Evolutionary conservation across 2,329 filamentous ascomycete genomes (phyloP).

Genomic region (Aurifilum marmelostoma): DNA sequence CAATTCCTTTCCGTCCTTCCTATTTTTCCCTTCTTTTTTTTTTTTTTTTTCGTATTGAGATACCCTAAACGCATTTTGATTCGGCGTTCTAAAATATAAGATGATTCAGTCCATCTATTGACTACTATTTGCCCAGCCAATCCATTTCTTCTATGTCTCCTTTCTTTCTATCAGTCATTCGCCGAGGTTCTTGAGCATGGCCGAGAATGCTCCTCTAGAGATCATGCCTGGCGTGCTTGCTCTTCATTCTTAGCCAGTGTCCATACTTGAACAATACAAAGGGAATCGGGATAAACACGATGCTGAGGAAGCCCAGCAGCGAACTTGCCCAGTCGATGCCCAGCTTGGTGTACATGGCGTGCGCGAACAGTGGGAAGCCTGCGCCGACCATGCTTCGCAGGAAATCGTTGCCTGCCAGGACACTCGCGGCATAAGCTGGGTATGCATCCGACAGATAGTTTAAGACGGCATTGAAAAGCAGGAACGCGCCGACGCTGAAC

Average conservation of each 20-base stretch:
- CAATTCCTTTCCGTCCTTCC: too few species aligned
- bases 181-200: background rate
- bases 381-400: slow-evolving; percentile 21
- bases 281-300: slow-evolving; percentile 34
- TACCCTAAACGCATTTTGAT: slow-evolving; percentile 20
- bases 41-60: slow-evolving; percentile 1
- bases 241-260: slow-evolving; percentile 32
- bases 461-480: slow-evolving; percentile 27
- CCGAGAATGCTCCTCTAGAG: slow-evolving; percentile 19
- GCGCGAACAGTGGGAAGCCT: slow-evolving; percentile 31
- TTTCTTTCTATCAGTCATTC: slow-evolving; percentile 25
- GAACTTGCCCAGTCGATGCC: slow-evolving; percentile 35
- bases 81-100: background rate
- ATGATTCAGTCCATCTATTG: background rate
- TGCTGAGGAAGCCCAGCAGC: slow-evolving; percentile 31
- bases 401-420: slow-evolving; percentile 25
- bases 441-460: slow-evolving; percentile 29
- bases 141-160: background rate
- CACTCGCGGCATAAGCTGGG: slow-evolving; percentile 22
- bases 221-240: slow-evolving; percentile 33
- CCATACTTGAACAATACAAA: slow-evolving; percentile 33
- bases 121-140: background rate
- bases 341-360: slow-evolving; percentile 31
- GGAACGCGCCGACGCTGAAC: slow-evolving; percentile 26
- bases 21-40: too few species aligned